phyloP scores from a whole-genome alignment of 2,329 filamentous ascomycete species.

The Pyricularia sp. region DNA sequence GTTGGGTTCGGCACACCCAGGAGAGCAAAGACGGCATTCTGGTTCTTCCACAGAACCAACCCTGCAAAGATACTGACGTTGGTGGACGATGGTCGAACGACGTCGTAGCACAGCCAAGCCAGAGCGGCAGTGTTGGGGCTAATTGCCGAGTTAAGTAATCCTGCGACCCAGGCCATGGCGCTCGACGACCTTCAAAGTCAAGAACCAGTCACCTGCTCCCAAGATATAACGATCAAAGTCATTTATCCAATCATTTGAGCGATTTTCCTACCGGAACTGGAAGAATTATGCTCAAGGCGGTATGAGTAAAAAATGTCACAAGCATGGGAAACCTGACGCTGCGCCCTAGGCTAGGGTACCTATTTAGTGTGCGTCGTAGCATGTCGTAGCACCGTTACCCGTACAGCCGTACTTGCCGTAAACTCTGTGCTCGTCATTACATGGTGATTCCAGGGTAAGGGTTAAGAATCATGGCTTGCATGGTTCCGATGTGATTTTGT shows the following conservation, averaged over 20 bases:
- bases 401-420: no score
- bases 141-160: neutral
- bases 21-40: neutral
- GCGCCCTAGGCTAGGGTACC: neutral
- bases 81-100: conserved; percentile 1
- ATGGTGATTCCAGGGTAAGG: neutral
- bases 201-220: neutral
- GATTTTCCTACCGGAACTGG: neutral
- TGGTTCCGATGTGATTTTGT: neutral
- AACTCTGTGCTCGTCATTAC: neutral
- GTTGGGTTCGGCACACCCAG: neutral
- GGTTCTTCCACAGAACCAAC: neutral
- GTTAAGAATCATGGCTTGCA: neutral
- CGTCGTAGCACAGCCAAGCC: neutral
- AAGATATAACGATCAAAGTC: neutral
- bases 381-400: neutral
- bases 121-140: neutral
- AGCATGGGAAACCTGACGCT: neutral
- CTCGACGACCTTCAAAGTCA: neutral
- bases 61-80: neutral
- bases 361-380: neutral
- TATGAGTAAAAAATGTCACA: neutral
- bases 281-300: neutral
- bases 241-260: neutral
- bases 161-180: neutral